A percentile compares a stretch with the other conserved stretches of the same genome.
phyloP scores from a whole-genome alignment of 179 eudicot genomes.

The Corrigiola litoralis region DNA sequence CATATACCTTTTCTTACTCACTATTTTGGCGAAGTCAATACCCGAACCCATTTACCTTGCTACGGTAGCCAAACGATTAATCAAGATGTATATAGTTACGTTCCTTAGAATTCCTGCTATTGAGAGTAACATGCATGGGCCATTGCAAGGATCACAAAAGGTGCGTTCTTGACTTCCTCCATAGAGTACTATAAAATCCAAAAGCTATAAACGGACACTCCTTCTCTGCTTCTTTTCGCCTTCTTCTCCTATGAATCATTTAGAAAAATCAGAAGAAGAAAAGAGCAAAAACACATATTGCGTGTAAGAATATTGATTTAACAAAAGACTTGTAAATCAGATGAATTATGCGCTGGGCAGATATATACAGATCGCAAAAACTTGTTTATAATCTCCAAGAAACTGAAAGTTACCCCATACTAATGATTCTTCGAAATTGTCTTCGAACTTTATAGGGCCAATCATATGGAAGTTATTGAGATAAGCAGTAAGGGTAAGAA shows the following conservation, averaged over 20 bases:
- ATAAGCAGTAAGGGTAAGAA: too few relatives aligned
- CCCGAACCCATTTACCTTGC: conserved; percentile 49
- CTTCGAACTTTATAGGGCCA: too few relatives aligned
- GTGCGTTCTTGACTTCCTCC: conserved; percentile 66
- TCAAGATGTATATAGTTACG: neutral
- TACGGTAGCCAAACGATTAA: neutral
- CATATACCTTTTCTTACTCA: conserved; percentile 19
- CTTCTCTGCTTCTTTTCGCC: conserved; percentile 1
- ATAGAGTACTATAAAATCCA: conserved; percentile 4
- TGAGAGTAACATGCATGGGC: neutral
- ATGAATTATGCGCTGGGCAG: too few relatives aligned
- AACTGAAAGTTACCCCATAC: too few relatives aligned
- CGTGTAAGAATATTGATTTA: too few relatives aligned
- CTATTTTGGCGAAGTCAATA: conserved; percentile 44
- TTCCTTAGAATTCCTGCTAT: neutral
- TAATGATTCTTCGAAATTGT: too few relatives aligned
- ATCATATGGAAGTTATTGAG: too few relatives aligned
- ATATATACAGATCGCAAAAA: too few relatives aligned
- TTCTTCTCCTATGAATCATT: conserved; percentile 4
- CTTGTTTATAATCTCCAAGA: too few relatives aligned
- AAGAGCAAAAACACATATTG: neutral
- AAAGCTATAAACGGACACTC: conserved; percentile 15
- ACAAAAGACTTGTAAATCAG: too few relatives aligned
- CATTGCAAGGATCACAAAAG: conserved; percentile 34
- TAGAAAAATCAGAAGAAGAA: conserved; percentile 18